Evolutionary conservation across 306 rosid genomes (phyloP).

Genomic region (Psophocarpus tetragonolobus): DNA sequence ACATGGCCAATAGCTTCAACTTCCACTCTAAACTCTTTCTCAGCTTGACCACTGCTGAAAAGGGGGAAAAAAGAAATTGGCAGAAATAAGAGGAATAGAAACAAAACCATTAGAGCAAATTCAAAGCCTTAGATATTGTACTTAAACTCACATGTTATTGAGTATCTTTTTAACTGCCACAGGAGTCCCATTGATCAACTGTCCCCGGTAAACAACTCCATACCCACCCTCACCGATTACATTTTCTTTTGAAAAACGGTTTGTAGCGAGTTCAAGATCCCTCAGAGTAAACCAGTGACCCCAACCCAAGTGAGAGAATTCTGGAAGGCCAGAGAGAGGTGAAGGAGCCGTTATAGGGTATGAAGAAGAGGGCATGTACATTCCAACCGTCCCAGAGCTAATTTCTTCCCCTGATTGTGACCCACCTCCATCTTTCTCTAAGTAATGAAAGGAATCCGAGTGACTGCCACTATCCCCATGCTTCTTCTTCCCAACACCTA

Average conservation of each 20-base stretch:
- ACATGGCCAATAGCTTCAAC: constrained; percentile 93
- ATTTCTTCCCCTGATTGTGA: constrained; percentile 69
- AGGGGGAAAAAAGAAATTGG: neutral
- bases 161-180: constrained; percentile 89
- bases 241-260: constrained; percentile 66
- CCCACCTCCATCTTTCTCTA: constrained; percentile 54
- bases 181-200: constrained; percentile 67
- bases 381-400: constrained; percentile 60
- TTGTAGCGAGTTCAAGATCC: constrained; percentile 84
- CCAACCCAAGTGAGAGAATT: constrained; percentile 88
- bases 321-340: constrained; percentile 73
- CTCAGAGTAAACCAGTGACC: constrained; percentile 90
- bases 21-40: constrained; percentile 81
- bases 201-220: constrained; percentile 77
- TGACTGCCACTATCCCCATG: constrained; percentile 65
- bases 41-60: constrained; percentile 73
- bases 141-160: constrained; percentile 64
- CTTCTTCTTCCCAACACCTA: constrained; percentile 66
- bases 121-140: neutral
- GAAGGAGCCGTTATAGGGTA: constrained; percentile 70
- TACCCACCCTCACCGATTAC: constrained; percentile 87
- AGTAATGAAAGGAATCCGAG: constrained; percentile 67
- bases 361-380: constrained; percentile 57
- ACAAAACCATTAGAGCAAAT: neutral
- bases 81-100: constrained; percentile 24